Evolutionary conservation across 257 asterid species (phyloP), one percentile per base, ranked within the genome.

Genomic region (Orobanche coerulescens): DNA sequence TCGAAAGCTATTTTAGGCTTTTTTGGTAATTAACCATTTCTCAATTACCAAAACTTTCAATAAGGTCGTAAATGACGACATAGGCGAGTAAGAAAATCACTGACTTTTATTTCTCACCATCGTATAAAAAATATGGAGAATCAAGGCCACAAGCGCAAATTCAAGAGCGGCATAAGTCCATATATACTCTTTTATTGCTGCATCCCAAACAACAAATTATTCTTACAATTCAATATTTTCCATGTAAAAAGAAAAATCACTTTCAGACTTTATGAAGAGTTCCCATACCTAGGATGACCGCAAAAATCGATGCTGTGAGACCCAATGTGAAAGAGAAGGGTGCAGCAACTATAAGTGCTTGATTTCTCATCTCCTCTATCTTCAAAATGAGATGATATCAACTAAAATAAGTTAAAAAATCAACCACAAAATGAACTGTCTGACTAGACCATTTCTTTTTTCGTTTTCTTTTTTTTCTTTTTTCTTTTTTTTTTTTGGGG

Each of bases 111-210:
- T 67, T 37, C 88, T 84, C 57, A 92, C 98, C 76, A 75, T 36
- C 6, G 93, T 55, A 71, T 88, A 85, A 66, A 84, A 78, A 40
- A 81, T 24, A 70, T 85, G 82, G 66, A 92, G 84, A 25, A 70
- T 55, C 71, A 80, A 49, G 61, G 93, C 90, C 50, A 83, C 77
- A 26, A 92, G 82, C 0, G 79, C 90, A 66, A 92, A 92, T 67
- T 92, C 94, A 22, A 92, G 78, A 67, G 95, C 93, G 13, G 95
- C 88, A 40, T 76, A 92, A 8, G 93, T 85, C 95, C 95, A 88
- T 73, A 77, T 63, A 69, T 84, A 81, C 78, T 86, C 94, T 75
- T 67, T 81, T 23, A 73, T 73, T 26, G 98, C 95, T 92, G 98
- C 81, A 81, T 55, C 3, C 3, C 43, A 51, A 44, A n/a, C n/a